Evolutionary conservation across 2,329 filamentous ascomycete genomes (phyloP), one percentile per base, ranked within the genome.

Genomic region (Pezicula rhizophila): DNA sequence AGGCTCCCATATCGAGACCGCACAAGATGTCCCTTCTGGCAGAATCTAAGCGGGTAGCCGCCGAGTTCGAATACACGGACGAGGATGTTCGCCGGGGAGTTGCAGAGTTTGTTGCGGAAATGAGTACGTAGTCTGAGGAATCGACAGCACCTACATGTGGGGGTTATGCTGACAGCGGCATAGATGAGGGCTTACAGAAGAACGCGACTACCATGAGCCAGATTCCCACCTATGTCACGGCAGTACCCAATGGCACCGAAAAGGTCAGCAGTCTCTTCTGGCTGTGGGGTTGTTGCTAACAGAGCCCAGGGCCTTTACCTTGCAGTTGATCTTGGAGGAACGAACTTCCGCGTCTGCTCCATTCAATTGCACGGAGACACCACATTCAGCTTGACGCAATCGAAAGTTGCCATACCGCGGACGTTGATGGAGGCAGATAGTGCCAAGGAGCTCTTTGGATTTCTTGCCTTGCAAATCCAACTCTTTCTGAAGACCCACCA

Each of bases 271-370:
- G 14, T 14, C 5, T 14, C 7, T 28, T 18, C 10, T 15, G 17
- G 15, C 3, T 34, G 28, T 8, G n/a, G 12, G 15, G 34, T 38
- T 14, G 10, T 8, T 23, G 20, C 12, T 35, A 48, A 46, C 55
- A 45, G 34, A 40, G 15, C 20, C 20, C 45, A 60, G 89, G 93
- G 93, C 42, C 76, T 96, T 35, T 99, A 96, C 71, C 83, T 99
- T 64, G 92, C 93, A 35, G 91, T 99, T 56, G 93, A 99, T 64
- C 79, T 99, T n/a, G 93, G 93, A 54, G 93, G 93, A 61, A 99
- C 93, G 56, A 99, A 99, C 73, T 96, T 97, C 71, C 87, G 93
- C 60, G 93, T 99, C 63, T 99, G 93, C 74, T 96, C 92, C 39
- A 87, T 99, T 63, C 80, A 88, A 60, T 77, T 99, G 52, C 91